A percentile compares a stretch with the other conserved stretches of the same genome.
Conservation (phyloP, 306 rosid species). For the Medicago lupulina region DNA sequence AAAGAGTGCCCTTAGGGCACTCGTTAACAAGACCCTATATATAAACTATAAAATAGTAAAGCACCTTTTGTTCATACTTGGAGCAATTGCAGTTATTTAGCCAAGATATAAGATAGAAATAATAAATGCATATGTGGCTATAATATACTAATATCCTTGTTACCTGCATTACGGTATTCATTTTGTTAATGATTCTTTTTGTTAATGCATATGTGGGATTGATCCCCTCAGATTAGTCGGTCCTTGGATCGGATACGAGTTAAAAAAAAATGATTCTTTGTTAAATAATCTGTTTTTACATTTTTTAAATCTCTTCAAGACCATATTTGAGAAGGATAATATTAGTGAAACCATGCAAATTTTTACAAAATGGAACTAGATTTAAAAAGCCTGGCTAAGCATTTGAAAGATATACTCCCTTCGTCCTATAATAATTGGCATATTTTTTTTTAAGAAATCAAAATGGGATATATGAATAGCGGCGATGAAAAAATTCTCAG, state of each 20-base stretch:
- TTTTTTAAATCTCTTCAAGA: not conserved
- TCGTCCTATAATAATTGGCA: not conserved
- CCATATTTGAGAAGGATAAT: not conserved
- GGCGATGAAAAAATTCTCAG: too few relatives aligned
- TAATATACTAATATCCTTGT: not conserved
- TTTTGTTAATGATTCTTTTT: not conserved
- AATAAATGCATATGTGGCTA: slow-evolving; percentile 22
- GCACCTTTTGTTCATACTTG: not conserved
- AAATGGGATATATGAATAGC: too few relatives aligned
- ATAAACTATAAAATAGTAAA: too few relatives aligned
- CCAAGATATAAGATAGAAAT: not conserved
- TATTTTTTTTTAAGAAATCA: too few relatives aligned
- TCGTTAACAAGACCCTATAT: too few relatives aligned
- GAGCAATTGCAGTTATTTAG: slow-evolving; percentile 11
- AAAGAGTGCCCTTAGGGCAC: too few relatives aligned
- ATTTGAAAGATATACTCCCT: slow-evolving; percentile 5
- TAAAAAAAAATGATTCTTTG: too few relatives aligned
- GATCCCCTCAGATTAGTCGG: too few relatives aligned
- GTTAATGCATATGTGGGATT: too few relatives aligned
- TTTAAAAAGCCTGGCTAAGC: not conserved
- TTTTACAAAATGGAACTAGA: too few relatives aligned
- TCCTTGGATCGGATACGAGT: too few relatives aligned
- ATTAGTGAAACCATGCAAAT: slow-evolving; percentile 34
- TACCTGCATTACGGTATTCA: not conserved
- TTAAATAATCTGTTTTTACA: not conserved